Base-by-base conservation (phyloP, 768 basidiomycete genomes). In the Rhodotorula paludigena region DNA sequence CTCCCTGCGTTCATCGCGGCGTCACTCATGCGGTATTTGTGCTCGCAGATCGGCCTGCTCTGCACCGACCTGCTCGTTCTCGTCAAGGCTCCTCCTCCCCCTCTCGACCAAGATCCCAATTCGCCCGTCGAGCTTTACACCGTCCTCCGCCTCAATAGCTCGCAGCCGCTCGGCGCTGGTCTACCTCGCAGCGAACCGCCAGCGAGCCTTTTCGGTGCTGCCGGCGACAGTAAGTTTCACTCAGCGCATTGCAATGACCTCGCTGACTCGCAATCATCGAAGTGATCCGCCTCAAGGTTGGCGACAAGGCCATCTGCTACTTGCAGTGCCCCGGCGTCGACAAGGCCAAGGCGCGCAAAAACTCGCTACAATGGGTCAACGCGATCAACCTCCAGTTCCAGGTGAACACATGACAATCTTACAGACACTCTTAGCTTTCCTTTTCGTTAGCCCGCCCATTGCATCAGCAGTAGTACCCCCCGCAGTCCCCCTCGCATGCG, bases 61-160 rank as follows among this genome's bases (percentile, higher is more conserved):
- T 93, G 92, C 80, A 93, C 92, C 76, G 96, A 99, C 78, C 81
- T 98, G 60, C 80, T 99, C 74, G 92, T 98, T 23, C 81, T 98
- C 55, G 92, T 90, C 78, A 86, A 89, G 67, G 90, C 93, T 78
- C 87, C 89, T 16, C 85, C 88, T 18, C n/a, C 66, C 9, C 49
- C 54, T 7, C 86, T 87, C 47, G 89, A 89, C 52, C 83, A 84
- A 71, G 92, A 94, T 71, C 86, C 85, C 32, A 80, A 81, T 53
- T 86, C 85, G 7, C 79, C 76, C 32, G 91, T 97, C 38, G 93
- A 98, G 76, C 82, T 98, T n/a, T 97, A 91, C 88, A 92, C 92
- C 41, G 94, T 97, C 39, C 80, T 98, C 67, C 84, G 94, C 49
- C 92, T 99, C 88, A 74, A 92, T 90, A 10, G 91, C 90, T 23